Evolutionary conservation across 2,329 filamentous ascomycete genomes (phyloP).

Genomic region (Fusarium musae): DNA sequence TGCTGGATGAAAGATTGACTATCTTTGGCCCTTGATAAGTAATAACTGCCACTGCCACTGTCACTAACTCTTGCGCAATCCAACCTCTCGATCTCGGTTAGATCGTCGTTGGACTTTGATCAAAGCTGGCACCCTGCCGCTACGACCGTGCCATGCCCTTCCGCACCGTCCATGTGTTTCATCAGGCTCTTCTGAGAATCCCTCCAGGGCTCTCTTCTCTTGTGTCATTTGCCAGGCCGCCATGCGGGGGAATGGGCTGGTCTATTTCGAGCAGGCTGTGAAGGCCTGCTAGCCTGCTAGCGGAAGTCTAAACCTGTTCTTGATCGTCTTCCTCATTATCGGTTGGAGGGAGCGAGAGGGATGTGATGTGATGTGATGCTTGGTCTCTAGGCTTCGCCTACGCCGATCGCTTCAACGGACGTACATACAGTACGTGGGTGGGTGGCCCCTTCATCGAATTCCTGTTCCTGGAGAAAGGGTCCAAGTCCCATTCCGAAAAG

Average conservation of each 20-base stretch:
- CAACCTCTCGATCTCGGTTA: constrained; percentile 39
- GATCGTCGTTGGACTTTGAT: constrained; percentile 29
- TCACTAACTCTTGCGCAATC: constrained; percentile 20
- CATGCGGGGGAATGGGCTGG: constrained; percentile 36
- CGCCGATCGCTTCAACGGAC: constrained; percentile 30
- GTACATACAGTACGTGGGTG: background rate
- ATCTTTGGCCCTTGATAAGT: constrained; percentile 20
- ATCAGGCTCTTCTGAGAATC: constrained; percentile 27
- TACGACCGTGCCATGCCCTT: background rate
- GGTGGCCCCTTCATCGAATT: constrained; percentile 4
- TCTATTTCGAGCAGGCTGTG: constrained; percentile 39
- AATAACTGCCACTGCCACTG: background rate
- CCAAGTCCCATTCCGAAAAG: constrained; percentile 3
- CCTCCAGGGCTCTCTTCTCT: constrained; percentile 5
- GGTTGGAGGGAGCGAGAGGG: background rate
- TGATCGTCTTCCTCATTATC: constrained; percentile 8
- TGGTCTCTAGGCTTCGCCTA: constrained; percentile 26
- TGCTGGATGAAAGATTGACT: background rate
- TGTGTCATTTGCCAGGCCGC: constrained; percentile 40
- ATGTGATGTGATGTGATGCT: constrained; percentile 2
- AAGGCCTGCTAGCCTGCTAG: constrained; percentile 28
- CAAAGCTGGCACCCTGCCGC: constrained; percentile 27
- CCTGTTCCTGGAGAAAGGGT: constrained; percentile 18
- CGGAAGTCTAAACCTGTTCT: constrained; percentile 29
- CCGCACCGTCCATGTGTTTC: constrained; percentile 29